These are phyloP conservation scores for Nidularia pulvinata DNA, from an alignment of 768 basidiomycete species.

Conservation along the genomic window DNA sequence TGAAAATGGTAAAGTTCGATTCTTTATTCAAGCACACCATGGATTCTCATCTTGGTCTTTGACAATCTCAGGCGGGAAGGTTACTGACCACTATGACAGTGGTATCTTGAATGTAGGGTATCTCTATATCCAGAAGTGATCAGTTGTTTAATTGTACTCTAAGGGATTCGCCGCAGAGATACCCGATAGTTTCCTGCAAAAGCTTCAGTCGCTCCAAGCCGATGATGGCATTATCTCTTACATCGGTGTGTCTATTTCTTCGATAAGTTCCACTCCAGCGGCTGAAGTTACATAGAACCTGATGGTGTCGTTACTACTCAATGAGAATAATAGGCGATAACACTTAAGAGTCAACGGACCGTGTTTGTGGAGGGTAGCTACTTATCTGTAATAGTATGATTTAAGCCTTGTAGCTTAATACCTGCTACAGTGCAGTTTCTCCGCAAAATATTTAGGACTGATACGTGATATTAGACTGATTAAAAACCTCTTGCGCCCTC, in stretches of 20 bases:
- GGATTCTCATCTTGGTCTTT: background rate
- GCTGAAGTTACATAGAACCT: slow-evolving; percentile 27
- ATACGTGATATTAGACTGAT: too few relatives aligned
- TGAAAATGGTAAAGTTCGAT: slow-evolving; percentile 25
- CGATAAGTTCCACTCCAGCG: background rate
- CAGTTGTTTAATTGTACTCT: background rate
- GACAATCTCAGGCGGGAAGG: slow-evolving; percentile 34
- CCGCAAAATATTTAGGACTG: too few relatives aligned
- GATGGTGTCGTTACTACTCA: slow-evolving; percentile 42
- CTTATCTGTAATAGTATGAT: too few relatives aligned
- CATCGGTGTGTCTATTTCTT: slow-evolving; percentile 34
- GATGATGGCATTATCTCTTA: slow-evolving; percentile 34
- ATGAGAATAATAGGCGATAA: slow-evolving; percentile 4
- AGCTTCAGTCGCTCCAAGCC: slow-evolving; percentile 19
- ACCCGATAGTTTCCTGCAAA: slow-evolving; percentile 19
- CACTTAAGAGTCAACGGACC: too few relatives aligned
- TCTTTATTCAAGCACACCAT: background rate
- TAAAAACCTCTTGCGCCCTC: too few relatives aligned
- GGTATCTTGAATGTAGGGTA: slow-evolving; percentile 31
- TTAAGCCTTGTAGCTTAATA: too few relatives aligned
- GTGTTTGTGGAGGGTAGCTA: too few relatives aligned
- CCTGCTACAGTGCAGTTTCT: too few relatives aligned
- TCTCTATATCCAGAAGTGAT: background rate
- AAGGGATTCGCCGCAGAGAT: slow-evolving; percentile 26
- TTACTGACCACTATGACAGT: slow-evolving; percentile 33